phyloP scores from a whole-genome alignment of 441 rosid genomes.

The Bocquillonia castaneifolia region DNA sequence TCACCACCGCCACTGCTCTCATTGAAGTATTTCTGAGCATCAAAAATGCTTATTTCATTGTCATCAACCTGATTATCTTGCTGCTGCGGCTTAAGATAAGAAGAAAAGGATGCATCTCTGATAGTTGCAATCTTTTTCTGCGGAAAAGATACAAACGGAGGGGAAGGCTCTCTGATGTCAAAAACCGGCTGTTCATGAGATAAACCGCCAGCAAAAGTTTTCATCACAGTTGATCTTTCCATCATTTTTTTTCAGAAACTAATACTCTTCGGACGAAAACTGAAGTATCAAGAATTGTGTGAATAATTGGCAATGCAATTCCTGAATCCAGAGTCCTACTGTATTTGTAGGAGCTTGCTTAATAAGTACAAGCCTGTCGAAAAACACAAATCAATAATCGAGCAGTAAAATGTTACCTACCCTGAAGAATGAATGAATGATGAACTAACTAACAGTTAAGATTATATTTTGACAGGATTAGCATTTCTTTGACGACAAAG shows the following conservation, averaged over 20 bases:
- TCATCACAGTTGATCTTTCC: conserved; percentile 29
- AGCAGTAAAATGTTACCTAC: conserved; percentile 9
- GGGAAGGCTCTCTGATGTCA: conserved; percentile 21
- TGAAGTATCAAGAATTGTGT: background rate
- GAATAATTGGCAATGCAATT: conserved; percentile 1
- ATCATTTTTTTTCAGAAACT: background rate
- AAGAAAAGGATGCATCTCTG: conserved; percentile 42
- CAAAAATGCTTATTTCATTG: conserved; percentile 69
- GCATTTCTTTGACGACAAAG: conserved; percentile 15
- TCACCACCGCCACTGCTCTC: conserved; percentile 32
- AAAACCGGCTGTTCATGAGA: conserved; percentile 16
- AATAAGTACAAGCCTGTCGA: background rate
- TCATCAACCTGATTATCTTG: conserved; percentile 30
- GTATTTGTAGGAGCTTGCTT: conserved; percentile 4
- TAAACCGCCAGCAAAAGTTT: conserved; percentile 13
- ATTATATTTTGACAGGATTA: background rate
- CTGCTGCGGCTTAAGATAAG: conserved; percentile 36
- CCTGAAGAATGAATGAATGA: background rate
- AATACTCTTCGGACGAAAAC: too few species aligned
- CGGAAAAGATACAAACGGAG: conserved; percentile 19
- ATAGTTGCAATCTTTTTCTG: conserved; percentile 12
- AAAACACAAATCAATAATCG: conserved; percentile 15
- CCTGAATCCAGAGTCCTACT: background rate
- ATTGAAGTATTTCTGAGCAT: conserved; percentile 76
- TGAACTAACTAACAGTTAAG: background rate